Percentiles rank a stretch among this genome's conserved stretches.
Evolutionary conservation across 768 basidiomycete genomes (phyloP).

Genomic region (Epithele typhae): DNA sequence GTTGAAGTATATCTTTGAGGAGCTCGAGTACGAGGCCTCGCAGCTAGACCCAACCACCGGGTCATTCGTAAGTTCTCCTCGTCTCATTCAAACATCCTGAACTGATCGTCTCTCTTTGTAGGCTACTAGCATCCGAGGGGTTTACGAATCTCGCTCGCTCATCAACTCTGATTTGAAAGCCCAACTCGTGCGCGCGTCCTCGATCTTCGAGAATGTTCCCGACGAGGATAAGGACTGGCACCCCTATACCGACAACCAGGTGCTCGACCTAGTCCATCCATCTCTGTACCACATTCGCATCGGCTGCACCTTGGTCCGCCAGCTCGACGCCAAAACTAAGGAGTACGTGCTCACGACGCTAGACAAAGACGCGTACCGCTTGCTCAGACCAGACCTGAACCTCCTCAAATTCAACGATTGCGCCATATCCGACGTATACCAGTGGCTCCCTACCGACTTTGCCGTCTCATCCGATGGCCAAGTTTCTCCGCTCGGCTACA

Average conservation of each 20-base stretch:
- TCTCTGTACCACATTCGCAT: no score
- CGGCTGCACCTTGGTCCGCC: not conserved
- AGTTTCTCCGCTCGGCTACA: conserved; percentile 17
- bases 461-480: conserved; percentile 17
- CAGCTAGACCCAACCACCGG: not conserved
- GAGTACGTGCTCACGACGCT: not conserved
- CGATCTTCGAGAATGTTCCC: no score
- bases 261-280: no score
- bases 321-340: not conserved
- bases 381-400: not conserved
- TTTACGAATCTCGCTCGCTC: no score
- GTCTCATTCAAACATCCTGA: no score
- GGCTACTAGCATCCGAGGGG: no score
- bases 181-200: no score
- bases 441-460: conserved; percentile 28
- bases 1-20: not conserved
- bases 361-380: not conserved
- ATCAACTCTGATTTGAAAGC: no score
- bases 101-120: no score
- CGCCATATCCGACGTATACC: conserved; percentile 16
- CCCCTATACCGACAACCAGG: no score
- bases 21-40: not conserved
- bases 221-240: no score
- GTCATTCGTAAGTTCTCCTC: not conserved
- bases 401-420: not conserved